A percentile compares a stretch with the other conserved stretches of the same genome.
Conservation (phyloP, 805 yeast genomes). For the Yarrowia osloensis region DNA sequence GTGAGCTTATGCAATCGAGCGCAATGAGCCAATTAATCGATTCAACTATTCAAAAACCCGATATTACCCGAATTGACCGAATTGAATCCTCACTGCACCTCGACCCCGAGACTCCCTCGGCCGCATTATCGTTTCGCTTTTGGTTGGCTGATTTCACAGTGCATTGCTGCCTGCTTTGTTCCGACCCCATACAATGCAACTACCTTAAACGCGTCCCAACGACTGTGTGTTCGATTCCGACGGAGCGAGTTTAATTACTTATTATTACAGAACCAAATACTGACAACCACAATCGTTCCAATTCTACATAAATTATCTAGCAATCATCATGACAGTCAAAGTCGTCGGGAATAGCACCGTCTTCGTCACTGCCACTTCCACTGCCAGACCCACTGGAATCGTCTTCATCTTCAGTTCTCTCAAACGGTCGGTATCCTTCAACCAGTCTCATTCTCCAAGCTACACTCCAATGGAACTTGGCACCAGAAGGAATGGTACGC, state of each 20-base stretch:
- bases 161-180: conserved; percentile 8
- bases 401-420: background rate
- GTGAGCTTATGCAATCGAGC: too few relatives aligned
- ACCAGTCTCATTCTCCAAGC: conserved; percentile 9
- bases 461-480: conserved; percentile 27
- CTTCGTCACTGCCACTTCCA: background rate
- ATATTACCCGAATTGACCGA: background rate
- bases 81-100: background rate
- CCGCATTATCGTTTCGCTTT: conserved; percentile 21
- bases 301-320: background rate
- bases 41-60: too few relatives aligned
- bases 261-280: too few relatives aligned
- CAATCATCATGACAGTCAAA: conserved; percentile 6
- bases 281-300: too few relatives aligned
- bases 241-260: too few relatives aligned
- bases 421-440: conserved; percentile 7
- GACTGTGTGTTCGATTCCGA: background rate
- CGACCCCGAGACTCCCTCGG: background rate
- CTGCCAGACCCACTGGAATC: background rate
- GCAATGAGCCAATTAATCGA: too few relatives aligned
- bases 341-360: conserved; percentile 6
- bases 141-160: conserved; percentile 20
- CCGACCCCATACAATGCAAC: background rate
- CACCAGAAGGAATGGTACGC: conserved; percentile 3
- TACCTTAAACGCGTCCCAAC: background rate